Conservation (phyloP, 257 asterid species). For the Verbena officinalis region DNA sequence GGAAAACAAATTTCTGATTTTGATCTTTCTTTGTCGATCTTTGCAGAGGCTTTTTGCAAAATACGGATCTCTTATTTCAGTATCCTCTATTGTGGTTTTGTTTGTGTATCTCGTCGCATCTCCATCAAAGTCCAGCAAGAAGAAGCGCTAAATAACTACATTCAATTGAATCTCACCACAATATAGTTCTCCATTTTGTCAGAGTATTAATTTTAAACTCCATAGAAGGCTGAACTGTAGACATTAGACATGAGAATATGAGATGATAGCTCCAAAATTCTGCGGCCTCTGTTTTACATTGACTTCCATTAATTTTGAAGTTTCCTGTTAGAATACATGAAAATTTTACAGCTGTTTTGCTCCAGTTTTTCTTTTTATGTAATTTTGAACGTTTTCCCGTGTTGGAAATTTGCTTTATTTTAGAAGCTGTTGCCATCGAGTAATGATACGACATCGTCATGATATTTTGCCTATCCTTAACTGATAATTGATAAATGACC, state of each 20-base stretch:
- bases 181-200: slow-evolving; percentile 5
- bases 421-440: too few species aligned
- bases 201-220: not conserved
- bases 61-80: slow-evolving; percentile 64
- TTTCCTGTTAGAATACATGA: not conserved
- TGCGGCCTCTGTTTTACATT: slow-evolving; percentile 11
- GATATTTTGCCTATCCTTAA: too few species aligned
- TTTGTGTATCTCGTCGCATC: slow-evolving; percentile 33
- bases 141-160: slow-evolving; percentile 31
- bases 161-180: slow-evolving; percentile 13
- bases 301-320: not conserved
- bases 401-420: too few species aligned
- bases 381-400: too few species aligned
- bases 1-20: not conserved
- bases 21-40: not conserved
- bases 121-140: slow-evolving; percentile 64
- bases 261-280: slow-evolving; percentile 15
- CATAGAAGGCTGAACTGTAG: not conserved
- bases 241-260: slow-evolving; percentile 23
- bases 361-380: not conserved
- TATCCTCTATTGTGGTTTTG: slow-evolving; percentile 49
- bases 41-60: slow-evolving; percentile 62
- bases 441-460: too few species aligned
- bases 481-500: too few species aligned
- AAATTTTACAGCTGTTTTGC: not conserved